Evolutionary conservation across 2,329 filamentous ascomycete species (phyloP), one percentile per base, ranked within the genome.

Genomic region (Aspergillus cejpii): DNA sequence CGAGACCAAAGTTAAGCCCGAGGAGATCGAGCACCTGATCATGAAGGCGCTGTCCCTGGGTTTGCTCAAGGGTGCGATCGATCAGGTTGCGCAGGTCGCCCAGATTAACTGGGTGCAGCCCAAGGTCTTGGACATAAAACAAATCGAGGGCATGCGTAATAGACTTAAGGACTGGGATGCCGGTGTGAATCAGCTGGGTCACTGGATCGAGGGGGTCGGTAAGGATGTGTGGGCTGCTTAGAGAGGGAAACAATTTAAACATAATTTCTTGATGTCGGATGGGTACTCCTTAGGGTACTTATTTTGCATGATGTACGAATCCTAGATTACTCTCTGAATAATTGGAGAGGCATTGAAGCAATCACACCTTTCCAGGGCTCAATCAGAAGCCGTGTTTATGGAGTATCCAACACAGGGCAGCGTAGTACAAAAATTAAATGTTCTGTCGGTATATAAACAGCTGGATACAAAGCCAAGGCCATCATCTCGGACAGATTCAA

Each of bases 31-130:
- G 76, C 91, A 97, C 67, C 74, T 98, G 53, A 86, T 98, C 60
- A 98, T 98, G 92, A 97, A 96, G 76, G 92, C 92, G n/a, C 72
- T 98, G 59, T 96, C 90, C 62, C 71, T 98, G 57, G 92, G 92
- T 1, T 74, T 98, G 56, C 74, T 98, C 56, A 80, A 85, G 56
- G 92, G 92, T 37, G 92, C 86, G 45, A 97, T 98, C 59, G 92
- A 98, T 67, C 91, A 98, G 72, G 92, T 98, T 24, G 88, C 88
- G 38, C 84, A 90, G 69, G 82, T 97, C 55, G 92, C 92, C 34
- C 82, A 90, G 64, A 96, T 98, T 70, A 91, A 91, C 61, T 98
- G 92, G 92, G 92, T 98, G 47, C 92, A 98, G 73, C 92, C 92
- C 17, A 97, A 97, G 78, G 90, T 98, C 24, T 73, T 98, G 55